A percentile compares a stretch with the other conserved stretches of the same genome.
Evolutionary conservation across 192 early-diverging fungal species (phyloP).

Genomic region (Rhizophlyctis rosea): DNA sequence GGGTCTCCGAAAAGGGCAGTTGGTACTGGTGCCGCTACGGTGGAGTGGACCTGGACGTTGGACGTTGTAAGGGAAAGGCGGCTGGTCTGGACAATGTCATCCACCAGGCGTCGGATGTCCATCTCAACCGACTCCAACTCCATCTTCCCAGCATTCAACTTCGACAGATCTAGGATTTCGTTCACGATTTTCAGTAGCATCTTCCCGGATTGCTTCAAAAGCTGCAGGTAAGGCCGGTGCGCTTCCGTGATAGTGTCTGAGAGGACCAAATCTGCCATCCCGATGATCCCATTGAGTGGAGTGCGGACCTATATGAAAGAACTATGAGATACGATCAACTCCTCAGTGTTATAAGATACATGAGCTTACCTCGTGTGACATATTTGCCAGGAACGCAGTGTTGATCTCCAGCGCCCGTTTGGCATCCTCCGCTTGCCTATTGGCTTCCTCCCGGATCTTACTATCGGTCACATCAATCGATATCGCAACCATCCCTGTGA

Average conservation of each 20-base stretch:
- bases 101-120: conserved; percentile 8
- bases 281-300: conserved; percentile 24
- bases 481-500: conserved; percentile 9
- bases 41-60: background rate
- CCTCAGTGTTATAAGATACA: too few relatives aligned
- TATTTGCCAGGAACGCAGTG: background rate
- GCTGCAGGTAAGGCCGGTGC: conserved; percentile 22
- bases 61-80: conserved; percentile 9
- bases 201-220: conserved; percentile 19
- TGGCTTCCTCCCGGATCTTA: conserved; percentile 10
- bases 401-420: conserved; percentile 13
- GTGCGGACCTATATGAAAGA: conserved; percentile 11
- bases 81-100: conserved; percentile 13
- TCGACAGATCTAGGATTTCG: conserved; percentile 16
- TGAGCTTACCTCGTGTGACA: conserved; percentile 1
- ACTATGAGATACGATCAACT: too few relatives aligned
- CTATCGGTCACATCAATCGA: conserved; percentile 17
- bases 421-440: background rate
- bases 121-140: background rate
- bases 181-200: conserved; percentile 14
- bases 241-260: conserved; percentile 9
- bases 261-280: conserved; percentile 21
- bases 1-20: conserved; percentile 18
- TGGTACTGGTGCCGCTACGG: conserved; percentile 7
- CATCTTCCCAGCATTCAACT: background rate